Evolutionary conservation across 2,329 filamentous ascomycete species (phyloP), one percentile per base, ranked within the genome.

Genomic region (Pseudocercospora musae): DNA sequence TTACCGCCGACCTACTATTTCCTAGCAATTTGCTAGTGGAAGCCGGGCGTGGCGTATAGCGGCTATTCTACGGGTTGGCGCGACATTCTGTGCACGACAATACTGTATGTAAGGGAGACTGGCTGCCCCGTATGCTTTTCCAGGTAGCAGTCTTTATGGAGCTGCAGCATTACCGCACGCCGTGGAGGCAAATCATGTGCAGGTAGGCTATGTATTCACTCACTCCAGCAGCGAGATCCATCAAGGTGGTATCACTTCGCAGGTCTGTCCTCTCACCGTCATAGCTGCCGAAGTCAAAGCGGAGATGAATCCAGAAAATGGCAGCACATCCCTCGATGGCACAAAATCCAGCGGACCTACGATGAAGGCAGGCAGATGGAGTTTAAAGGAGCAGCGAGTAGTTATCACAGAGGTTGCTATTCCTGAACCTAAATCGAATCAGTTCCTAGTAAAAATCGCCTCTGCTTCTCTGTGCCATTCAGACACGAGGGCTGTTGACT

Each of bases 391-490:
- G 42, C 53, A 64, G 37, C 63, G 58, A 37, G 59, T 64, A 11
- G 48, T 64, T 2, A 64, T 67, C 40, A 42, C 55, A 2, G 50
- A 66, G 7, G 63, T 67, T 11, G 29, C 65, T 8, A 42, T 62
- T 10, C 65, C 65, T 10, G 56, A 67, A 48, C 60, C 60, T 31
- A 58, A 58, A 9, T 56, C 58, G n/a, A 63, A 63, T 21, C 65
- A 64, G 21, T 64, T 67, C 46, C 49, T 65, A 20, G 59, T 67
- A 25, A 66, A 66, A 33, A 58, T 64, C 13, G 62, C 65, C 4
- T 65, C 46, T 29, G 65, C 65, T 10, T 65, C 62, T 15, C 55
- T 64, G 21, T 66, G 66, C 57, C 63, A 64, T 37, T 62, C 58
- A 20, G 66, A 67, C 18, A 65, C 63, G 40, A 59, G 65, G 62